phyloP scores from a whole-genome alignment of 208 protist species.

The Trypanosoma caninum region DNA sequence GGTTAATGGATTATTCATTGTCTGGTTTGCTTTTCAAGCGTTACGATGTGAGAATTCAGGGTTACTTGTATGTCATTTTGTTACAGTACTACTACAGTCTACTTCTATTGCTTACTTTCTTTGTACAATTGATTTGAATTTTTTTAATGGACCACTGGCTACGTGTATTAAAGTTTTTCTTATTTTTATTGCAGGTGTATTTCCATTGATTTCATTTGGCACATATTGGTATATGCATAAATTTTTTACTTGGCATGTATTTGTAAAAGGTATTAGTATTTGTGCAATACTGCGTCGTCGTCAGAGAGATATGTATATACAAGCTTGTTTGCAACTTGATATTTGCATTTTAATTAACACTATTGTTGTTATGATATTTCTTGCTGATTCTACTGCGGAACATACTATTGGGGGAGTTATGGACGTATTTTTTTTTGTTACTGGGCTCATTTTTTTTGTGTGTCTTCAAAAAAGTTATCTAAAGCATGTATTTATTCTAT shows the following conservation, averaged over 20 bases:
- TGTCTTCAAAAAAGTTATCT: constrained; percentile 23
- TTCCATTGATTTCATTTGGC: constrained; percentile 15
- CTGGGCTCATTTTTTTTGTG: constrained; percentile 32
- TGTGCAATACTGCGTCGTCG: constrained; percentile 23
- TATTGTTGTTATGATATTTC: constrained; percentile 33
- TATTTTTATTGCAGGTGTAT: constrained; percentile 8
- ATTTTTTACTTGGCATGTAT: constrained; percentile 55
- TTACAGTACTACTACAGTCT: constrained; percentile 41
- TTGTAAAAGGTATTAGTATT: constrained; percentile 53
- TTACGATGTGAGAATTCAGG: constrained; percentile 53
- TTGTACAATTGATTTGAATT: constrained; percentile 18
- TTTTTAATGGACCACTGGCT: constrained; percentile 8
- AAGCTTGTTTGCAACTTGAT: constrained; percentile 60
- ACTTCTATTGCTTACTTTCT: constrained; percentile 43
- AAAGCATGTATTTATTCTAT: constrained; percentile 34
- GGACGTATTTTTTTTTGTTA: constrained; percentile 15
- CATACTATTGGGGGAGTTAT: constrained; percentile 21
- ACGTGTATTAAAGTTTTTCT: constrained; percentile 15
- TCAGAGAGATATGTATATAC: constrained; percentile 31
- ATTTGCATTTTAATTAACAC: constrained; percentile 37
- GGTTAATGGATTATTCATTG: constrained; percentile 36
- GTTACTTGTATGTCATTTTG: constrained; percentile 40
- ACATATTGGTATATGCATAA: constrained; percentile 27
- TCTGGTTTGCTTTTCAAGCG: constrained; percentile 44
- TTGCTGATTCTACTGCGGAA: constrained; percentile 27